These are phyloP conservation scores for Cavenderia fasciculata DNA, from an alignment of 78 protist species.

Conservation along the genomic window DNA sequence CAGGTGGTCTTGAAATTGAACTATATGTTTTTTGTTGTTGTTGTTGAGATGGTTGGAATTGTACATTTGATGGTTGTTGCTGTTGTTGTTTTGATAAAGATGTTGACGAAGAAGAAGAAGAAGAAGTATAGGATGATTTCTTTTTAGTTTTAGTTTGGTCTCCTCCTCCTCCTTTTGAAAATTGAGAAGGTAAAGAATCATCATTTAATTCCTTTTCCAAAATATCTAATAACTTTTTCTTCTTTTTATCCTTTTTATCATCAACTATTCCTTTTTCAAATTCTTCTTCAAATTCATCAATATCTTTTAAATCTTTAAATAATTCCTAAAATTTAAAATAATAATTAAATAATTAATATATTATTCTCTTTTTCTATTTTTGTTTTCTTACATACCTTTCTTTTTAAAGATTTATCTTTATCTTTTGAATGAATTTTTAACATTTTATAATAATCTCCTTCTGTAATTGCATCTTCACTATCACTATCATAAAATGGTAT, in stretches of 20 bases:
- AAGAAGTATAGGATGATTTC: too few relatives aligned
- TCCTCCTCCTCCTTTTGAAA: too few relatives aligned
- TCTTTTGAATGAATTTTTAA: background rate
- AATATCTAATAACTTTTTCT: background rate
- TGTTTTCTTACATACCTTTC: slow-evolving; percentile 21
- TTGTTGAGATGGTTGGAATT: too few relatives aligned
- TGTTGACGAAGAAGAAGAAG: too few relatives aligned
- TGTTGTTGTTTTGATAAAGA: too few relatives aligned
- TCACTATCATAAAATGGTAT: slow-evolving; percentile 6
- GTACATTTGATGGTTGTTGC: too few relatives aligned
- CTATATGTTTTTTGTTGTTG: too few relatives aligned
- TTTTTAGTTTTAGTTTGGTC: too few relatives aligned
- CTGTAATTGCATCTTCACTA: slow-evolving; percentile 4
- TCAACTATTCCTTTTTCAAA: background rate
- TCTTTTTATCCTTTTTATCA: slow-evolving; percentile 5
- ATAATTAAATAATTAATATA: background rate
- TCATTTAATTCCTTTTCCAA: background rate
- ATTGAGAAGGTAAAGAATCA: background rate
- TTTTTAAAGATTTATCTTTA: slow-evolving; percentile 11
- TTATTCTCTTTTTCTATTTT: background rate
- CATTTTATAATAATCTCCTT: slow-evolving; percentile 51
- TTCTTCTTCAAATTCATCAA: background rate
- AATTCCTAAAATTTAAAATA: background rate
- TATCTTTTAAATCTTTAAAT: background rate
- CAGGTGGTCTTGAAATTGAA: too few relatives aligned